Base-by-base conservation (phyloP, 352 stramenopile genomes). In the Globisporangium nagaii region DNA sequence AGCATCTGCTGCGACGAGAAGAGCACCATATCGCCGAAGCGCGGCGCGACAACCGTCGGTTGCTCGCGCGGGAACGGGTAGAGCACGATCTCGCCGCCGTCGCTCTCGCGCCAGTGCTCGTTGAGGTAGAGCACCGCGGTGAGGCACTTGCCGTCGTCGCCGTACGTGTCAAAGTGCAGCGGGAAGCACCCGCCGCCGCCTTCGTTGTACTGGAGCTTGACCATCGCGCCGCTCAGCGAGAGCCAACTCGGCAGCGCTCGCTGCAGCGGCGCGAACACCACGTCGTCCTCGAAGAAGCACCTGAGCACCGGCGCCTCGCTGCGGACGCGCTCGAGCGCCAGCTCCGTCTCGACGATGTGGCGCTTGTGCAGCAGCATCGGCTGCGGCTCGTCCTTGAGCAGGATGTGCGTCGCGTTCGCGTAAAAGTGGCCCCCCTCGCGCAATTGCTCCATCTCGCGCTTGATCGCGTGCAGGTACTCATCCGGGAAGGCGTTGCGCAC, bases 91-190 rank as follows among this genome's bases (percentile, higher is more conserved):
- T 95, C 86, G 9, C 84, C 86, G 32, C 83, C 82, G 51, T 96
- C 71, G 30, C 70, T 79, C 20, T 69, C 35, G 12, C 60, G n/a
- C 86, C 86, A 96, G 9, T 71, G 19, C 2, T 89, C 79, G 55
- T 94, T 95, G 46, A 96, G 66, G 60, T 95, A 96, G 13, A 95
- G 53, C 44, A 96, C 77, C 4, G 77, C 82, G 1, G 83, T 95
- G 50, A 96, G 56, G 48, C 78, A 87, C 65, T 93, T 93, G 63
- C 79, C 79, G 41, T 90, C 79, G 60, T 87, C 75, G 1, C 83
- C 84, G 49, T 89, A 90, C 32, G 84, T 82, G 61, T 96, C 86
- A 40, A 90, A 94, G 51, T 96, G 86, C 66, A 88, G 71, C 0
- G 86, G 86, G 52, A 96, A 96, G 60, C 84, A 94, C 2, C 82